These are phyloP conservation scores for Citeromyces hawaiiensis DNA, from an alignment of 1,139 yeast species.

Conservation along the genomic window DNA sequence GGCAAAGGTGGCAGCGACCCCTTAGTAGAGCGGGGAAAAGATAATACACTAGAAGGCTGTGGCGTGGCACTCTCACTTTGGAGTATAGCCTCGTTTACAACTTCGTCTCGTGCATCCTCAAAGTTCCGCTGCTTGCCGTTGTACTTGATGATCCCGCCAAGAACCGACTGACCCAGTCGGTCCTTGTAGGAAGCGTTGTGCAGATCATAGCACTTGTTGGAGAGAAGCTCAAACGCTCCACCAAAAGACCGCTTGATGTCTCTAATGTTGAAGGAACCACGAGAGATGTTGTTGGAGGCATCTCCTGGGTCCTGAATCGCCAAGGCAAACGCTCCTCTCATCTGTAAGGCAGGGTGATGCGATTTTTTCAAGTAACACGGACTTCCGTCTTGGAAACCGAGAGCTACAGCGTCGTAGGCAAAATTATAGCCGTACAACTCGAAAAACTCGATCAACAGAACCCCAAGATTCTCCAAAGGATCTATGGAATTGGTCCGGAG, in stretches of 20 bases:
- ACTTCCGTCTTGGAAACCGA: constrained; percentile 41
- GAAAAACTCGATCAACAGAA: constrained; percentile 80
- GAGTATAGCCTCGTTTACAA: constrained; percentile 40
- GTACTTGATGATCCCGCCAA: constrained; percentile 71
- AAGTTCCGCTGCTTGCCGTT: constrained; percentile 71
- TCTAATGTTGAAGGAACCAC: constrained; percentile 74
- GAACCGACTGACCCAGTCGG: constrained; percentile 58
- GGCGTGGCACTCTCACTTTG: constrained; percentile 11
- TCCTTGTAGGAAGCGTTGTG: constrained; percentile 50
- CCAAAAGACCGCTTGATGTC: constrained; percentile 80
- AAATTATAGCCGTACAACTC: constrained; percentile 91
- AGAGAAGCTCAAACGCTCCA: constrained; percentile 78
- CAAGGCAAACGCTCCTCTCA: constrained; percentile 49
- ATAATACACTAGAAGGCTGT: constrained; percentile 5
- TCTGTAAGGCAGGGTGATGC: constrained; percentile 37
- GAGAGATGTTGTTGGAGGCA: constrained; percentile 63
- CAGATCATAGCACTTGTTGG: constrained; percentile 53
- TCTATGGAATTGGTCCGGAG: constrained; percentile 53
- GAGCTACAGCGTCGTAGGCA: constrained; percentile 69
- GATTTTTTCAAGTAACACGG: constrained; percentile 47
- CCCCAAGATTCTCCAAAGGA: constrained; percentile 71
- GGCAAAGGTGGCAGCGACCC: constrained; percentile 11
- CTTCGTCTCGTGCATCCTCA: constrained; percentile 58
- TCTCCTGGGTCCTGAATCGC: constrained; percentile 92
- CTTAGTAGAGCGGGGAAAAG: constrained; percentile 10